These are phyloP conservation scores for Fusarium pseudograminearum DNA, from an alignment of 2,329 filamentous ascomycete species.

Conservation along the genomic window DNA sequence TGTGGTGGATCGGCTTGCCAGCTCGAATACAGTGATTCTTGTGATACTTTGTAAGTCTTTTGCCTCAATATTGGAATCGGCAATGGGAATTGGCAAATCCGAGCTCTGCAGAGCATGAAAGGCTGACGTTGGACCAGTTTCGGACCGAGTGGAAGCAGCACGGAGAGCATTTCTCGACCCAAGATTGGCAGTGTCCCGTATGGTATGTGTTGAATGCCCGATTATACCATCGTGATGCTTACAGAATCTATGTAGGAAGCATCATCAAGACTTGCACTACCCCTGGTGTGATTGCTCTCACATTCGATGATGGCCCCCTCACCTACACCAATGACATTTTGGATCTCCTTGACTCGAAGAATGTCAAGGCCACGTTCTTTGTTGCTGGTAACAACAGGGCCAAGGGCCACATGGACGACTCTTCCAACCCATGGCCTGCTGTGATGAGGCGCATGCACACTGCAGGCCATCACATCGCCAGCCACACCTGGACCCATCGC, in stretches of 20 bases:
- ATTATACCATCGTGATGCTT: slow-evolving; percentile 28
- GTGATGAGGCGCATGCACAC: slow-evolving; percentile 57
- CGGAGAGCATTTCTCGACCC: slow-evolving; percentile 50
- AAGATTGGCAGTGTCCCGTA: slow-evolving; percentile 54
- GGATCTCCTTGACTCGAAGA: slow-evolving; percentile 50
- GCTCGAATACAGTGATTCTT: slow-evolving; percentile 55
- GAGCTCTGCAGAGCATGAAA: slow-evolving; percentile 1
- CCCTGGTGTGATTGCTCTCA: slow-evolving; percentile 57
- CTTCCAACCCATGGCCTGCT: slow-evolving; percentile 50
- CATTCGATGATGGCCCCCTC: slow-evolving; percentile 62
- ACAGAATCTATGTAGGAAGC: slow-evolving; percentile 45
- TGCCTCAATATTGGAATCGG: neutral
- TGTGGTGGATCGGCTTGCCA: slow-evolving; percentile 56
- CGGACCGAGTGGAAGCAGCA: slow-evolving; percentile 50
- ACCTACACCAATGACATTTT: slow-evolving; percentile 58
- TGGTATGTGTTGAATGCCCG: slow-evolving; percentile 45
- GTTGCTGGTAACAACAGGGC: slow-evolving; percentile 57
- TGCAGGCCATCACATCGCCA: slow-evolving; percentile 60
- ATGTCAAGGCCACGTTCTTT: slow-evolving; percentile 57
- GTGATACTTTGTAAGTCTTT: slow-evolving; percentile 57
- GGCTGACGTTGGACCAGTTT: slow-evolving; percentile 45
- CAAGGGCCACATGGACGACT: slow-evolving; percentile 58
- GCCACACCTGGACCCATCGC: slow-evolving; percentile 62
- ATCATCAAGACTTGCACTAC: slow-evolving; percentile 53
- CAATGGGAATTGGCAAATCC: neutral